phyloP scores from a whole-genome alignment of 2,329 filamentous ascomycete genomes.

The Podosphaera fusca region DNA sequence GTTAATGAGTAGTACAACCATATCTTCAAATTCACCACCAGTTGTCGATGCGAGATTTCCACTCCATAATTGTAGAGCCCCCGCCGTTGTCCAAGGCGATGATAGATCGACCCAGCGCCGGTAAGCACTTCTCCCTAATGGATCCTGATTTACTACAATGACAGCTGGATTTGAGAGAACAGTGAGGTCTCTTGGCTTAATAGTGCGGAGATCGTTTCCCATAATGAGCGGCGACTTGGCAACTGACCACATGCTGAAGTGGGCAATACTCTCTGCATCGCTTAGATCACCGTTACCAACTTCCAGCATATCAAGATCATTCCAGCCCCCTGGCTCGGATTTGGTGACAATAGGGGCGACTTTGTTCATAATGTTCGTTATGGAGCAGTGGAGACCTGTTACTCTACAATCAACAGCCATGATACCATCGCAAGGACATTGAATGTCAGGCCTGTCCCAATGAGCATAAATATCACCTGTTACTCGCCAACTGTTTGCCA shows the following conservation, averaged over 20 bases:
- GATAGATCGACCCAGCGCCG: constrained; percentile 22
- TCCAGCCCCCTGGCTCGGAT: constrained; percentile 14
- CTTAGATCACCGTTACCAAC: constrained; percentile 19
- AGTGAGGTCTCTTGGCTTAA: constrained; percentile 16
- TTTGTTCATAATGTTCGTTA: constrained; percentile 11
- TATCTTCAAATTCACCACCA: constrained; percentile 21
- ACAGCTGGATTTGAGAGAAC: constrained; percentile 22
- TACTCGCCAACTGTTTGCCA: constrained; percentile 19
- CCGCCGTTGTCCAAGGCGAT: constrained; percentile 20
- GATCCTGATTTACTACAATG: constrained; percentile 22
- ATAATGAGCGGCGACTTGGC: constrained; percentile 14
- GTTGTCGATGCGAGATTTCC: constrained; percentile 20
- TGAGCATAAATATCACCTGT: constrained; percentile 18
- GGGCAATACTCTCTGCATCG: constrained; percentile 17
- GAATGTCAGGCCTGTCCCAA: constrained; percentile 19
- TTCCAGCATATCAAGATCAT: constrained; percentile 16
- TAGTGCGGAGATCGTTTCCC: constrained; percentile 14
- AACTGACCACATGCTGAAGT: constrained; percentile 12
- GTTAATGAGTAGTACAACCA: constrained; percentile 27
- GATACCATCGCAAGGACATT: constrained; percentile 20
- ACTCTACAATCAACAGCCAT: constrained; percentile 13
- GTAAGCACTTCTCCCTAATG: constrained; percentile 18
- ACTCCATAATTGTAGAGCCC: constrained; percentile 27
- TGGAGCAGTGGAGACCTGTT: constrained; percentile 15
- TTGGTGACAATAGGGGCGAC: constrained; percentile 14